Evolutionary conservation across 1,139 yeast species (phyloP).

Genomic region (Trichomonascaceae sp.): DNA sequence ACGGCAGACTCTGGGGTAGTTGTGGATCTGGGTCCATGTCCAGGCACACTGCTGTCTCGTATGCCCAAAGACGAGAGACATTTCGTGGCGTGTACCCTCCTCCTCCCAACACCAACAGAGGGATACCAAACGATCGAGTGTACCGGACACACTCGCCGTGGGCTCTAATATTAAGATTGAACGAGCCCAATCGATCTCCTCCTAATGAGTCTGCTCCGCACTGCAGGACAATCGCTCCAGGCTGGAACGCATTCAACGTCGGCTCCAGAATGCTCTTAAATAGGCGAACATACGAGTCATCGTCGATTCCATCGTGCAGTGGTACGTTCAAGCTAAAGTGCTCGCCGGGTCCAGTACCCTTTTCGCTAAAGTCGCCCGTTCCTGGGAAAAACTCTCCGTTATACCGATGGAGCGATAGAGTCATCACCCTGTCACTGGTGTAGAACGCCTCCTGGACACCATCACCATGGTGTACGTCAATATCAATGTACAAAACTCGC

Average conservation of each 20-base stretch:
- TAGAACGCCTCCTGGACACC: constrained; percentile 98
- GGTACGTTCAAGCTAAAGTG: constrained; percentile 90
- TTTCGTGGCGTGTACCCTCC: constrained; percentile 97
- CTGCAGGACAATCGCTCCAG: constrained; percentile 86
- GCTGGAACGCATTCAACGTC: constrained; percentile 66
- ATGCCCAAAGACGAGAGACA: constrained; percentile 89
- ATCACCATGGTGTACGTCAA: constrained; percentile 95
- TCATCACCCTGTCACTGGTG: constrained; percentile 90
- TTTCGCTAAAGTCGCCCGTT: constrained; percentile 70
- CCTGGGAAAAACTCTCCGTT: constrained; percentile 96
- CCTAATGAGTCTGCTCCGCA: constrained; percentile 97
- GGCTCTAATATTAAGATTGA: constrained; percentile 78
- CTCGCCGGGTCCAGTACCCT: constrained; percentile 78
- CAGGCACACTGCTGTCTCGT: constrained; percentile 79
- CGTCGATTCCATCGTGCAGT: constrained; percentile 88
- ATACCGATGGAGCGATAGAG: constrained; percentile 87
- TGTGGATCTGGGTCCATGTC: constrained; percentile 64
- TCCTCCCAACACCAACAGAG: constrained; percentile 87
- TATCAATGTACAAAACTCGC: constrained; percentile 84
- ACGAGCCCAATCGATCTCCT: constrained; percentile 86
- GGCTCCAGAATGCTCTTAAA: constrained; percentile 85
- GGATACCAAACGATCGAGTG: constrained; percentile 74
- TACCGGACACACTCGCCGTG: constrained; percentile 92
- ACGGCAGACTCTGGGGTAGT: constrained; percentile 70
- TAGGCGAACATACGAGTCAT: constrained; percentile 66